Base-by-base conservation (phyloP, 306 rosid genomes). In the Acacia confusa region DNA sequence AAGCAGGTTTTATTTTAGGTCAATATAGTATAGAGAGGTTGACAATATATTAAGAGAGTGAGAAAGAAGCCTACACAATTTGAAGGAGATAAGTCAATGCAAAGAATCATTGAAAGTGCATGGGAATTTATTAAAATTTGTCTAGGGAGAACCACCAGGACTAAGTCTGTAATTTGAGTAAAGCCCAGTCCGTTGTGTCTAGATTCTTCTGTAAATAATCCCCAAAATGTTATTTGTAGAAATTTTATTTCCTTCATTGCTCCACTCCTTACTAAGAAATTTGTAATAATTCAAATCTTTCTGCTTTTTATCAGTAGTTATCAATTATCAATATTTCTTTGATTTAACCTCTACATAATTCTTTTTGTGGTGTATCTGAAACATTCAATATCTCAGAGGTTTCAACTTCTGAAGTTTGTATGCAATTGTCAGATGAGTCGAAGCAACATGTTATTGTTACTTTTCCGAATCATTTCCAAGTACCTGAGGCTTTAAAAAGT, bases 381-480 rank as follows among this genome's bases (percentile, higher is more conserved):
- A 86, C 90, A 83, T 89, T 85, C 63, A 68, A 68, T 72, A 36
- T 65, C 72, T 38, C 82, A 22, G 94, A 88, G 85, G 84, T 86
- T 87, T 78, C 78, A 84, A 76, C 84, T 24, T 65, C 83, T 25
- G 88, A 85, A 13, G 82, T 77, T 78, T 83, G 70, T 82, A 85
- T 74, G 80, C 87, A 81, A 72, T 79, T 82, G 30, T 61, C 85
- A 22, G 66, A 80, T 79, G 93, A 85, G 75, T 82, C 41, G 61
- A 84, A 72, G 81, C 92, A 88, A 75, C 92, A 75, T 47, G 97
- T 91, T 77, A 89, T 92, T 55, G 97, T 93, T 72, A 90, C 93
- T 55, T 93, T 93, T 77, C 97, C 98, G 14, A 89, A 82, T 78
- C 93, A 93, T 87, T 91, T 93, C 83, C 90, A 88, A 86, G 97